Conservation (phyloP, 169 alveolate genomes). For the Plasmodium gallinaceum region DNA sequence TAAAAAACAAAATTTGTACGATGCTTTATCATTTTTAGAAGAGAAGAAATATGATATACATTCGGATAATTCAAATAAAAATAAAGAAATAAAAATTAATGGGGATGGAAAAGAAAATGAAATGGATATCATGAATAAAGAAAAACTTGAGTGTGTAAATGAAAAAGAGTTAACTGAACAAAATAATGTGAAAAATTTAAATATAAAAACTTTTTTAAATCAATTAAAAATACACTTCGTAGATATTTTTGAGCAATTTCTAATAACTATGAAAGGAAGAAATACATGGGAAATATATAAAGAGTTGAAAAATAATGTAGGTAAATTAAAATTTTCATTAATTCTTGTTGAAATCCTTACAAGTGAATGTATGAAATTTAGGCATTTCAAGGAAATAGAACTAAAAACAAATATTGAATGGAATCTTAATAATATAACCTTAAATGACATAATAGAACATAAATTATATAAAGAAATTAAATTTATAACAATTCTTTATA, state of each 20-base stretch:
- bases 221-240: constrained; percentile 46
- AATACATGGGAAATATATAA: constrained; percentile 75
- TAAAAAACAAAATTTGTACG: constrained; percentile 24
- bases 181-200: constrained; percentile 25
- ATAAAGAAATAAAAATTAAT: background rate
- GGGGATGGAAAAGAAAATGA: background rate
- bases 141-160: background rate
- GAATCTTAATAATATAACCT: constrained; percentile 59
- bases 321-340: constrained; percentile 64
- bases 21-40: constrained; percentile 23
- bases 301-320: constrained; percentile 71
- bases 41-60: background rate
- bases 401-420: constrained; percentile 60
- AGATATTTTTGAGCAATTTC: constrained; percentile 57
- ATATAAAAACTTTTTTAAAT: constrained; percentile 47
- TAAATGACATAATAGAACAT: constrained; percentile 64
- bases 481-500: constrained; percentile 53
- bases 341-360: constrained; percentile 74
- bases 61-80: background rate
- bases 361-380: constrained; percentile 65
- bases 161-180: background rate
- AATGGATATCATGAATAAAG: background rate
- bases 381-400: constrained; percentile 74
- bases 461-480: constrained; percentile 70
- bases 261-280: constrained; percentile 60